Evolutionary conservation across 495 filamentous ascomycete genomes (phyloP).

Genomic region (Trichoderma orchidacearum): DNA sequence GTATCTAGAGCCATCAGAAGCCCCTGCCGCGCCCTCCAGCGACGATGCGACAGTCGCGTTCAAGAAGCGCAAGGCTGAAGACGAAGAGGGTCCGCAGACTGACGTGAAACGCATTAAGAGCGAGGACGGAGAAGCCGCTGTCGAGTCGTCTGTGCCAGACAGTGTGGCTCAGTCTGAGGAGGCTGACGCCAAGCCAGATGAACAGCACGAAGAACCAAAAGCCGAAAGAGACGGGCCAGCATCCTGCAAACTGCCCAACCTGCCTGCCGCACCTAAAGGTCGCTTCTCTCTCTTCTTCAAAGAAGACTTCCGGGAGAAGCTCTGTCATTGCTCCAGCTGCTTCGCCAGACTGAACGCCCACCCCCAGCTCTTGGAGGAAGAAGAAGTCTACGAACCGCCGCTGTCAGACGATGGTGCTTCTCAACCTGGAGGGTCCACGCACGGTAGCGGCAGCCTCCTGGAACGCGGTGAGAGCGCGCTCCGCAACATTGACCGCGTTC

Average conservation of each 20-base stretch:
- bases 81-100: constrained; percentile 31
- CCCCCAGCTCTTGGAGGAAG: constrained; percentile 78
- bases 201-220: constrained; percentile 1
- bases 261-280: constrained; percentile 35
- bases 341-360: constrained; percentile 57
- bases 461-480: constrained; percentile 85
- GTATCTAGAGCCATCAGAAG: constrained; percentile 13
- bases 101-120: constrained; percentile 49
- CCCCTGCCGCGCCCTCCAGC: constrained; percentile 1
- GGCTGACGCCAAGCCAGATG: not conserved
- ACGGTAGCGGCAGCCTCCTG: constrained; percentile 54
- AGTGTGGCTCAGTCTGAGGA: not conserved
- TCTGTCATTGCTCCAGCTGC: constrained; percentile 69
- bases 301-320: constrained; percentile 54
- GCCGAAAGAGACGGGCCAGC: constrained; percentile 6
- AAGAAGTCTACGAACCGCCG: constrained; percentile 84
- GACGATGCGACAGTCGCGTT: constrained; percentile 6
- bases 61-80: constrained; percentile 71
- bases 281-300: constrained; percentile 71
- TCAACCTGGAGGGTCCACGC: constrained; percentile 34
- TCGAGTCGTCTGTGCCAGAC: not conserved
- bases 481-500: constrained; percentile 77
- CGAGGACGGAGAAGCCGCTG: constrained; percentile 10
- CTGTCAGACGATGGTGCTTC: constrained; percentile 37
- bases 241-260: constrained; percentile 29